Evolutionary conservation across 176 grass and related monocot species (phyloP), one percentile per base, ranked within the genome.

Genomic region (Secale cereale): DNA sequence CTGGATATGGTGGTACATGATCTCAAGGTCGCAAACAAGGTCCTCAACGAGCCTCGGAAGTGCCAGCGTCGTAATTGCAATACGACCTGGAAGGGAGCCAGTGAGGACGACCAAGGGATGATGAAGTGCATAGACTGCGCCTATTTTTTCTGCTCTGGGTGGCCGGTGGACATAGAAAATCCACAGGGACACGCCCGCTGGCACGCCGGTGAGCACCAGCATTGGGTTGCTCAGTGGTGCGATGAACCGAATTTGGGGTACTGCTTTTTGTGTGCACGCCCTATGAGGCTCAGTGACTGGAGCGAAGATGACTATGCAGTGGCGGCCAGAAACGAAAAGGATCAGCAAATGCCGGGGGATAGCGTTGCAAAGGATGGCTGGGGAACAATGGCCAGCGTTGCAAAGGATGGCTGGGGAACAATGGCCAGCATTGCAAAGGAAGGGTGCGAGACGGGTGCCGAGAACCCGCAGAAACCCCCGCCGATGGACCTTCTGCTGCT

Each of bases 121-220:
- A 75, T 90, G 93, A 70, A 91, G 28, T 95, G 93, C 89, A 78
- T 90, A 40, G 86, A 93, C 8, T 98, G 91, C 68, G 32, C 63
- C 48, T 85, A 46, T 35, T 56, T 70, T 60, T 78, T 78, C 37
- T 98, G 96, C 22, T 35, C 76, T 29, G 78, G 79, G 2, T 41
- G 82, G 2, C 33, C 32, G 15, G 85, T 64, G 83, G 62, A 8
- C 64, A 62, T 75, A 56, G 68, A 70, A 0, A 43, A 85, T 10
- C 94, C 94, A 2, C 69, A 70, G 37, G 88, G 93, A 57, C 96
- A 98, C 37, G 87, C 91, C 64, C 72, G 71, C 70, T 64, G 30
- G 10, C 96, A 98, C n/a, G 86, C 91, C 7, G 60, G 70, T 12
- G 31, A 83, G 64, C 57, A 87, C 5, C 65, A 59, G 30, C 94